These are phyloP conservation scores for Solanum peruvianum DNA, from an alignment of 257 asterid genomes.

Conservation along the genomic window DNA sequence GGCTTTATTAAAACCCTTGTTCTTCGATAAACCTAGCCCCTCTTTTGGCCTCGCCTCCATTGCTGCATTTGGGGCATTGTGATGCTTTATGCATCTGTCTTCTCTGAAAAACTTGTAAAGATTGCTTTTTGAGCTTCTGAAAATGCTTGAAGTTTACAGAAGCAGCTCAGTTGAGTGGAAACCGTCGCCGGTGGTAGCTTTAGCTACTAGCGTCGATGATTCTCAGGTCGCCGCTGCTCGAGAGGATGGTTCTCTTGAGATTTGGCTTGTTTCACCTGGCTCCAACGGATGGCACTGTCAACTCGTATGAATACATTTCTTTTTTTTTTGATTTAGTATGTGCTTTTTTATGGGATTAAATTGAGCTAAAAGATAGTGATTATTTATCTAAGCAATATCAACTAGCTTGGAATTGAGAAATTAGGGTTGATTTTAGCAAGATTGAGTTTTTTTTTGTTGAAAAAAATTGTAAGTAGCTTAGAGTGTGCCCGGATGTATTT, in stretches of 20 bases:
- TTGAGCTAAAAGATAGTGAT: neutral
- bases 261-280: constrained; percentile 98
- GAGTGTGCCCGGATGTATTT: neutral
- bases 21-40: neutral
- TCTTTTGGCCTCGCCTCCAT: neutral
- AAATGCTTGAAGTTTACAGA: constrained; percentile 38
- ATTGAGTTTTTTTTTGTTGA: too few relatives aligned
- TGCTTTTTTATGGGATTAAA: neutral
- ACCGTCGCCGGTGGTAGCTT: constrained; percentile 74
- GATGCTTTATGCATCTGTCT: neutral
- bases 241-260: constrained; percentile 76
- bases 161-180: constrained; percentile 71
- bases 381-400: neutral
- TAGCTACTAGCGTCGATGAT: constrained; percentile 87
- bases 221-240: constrained; percentile 96
- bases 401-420: neutral
- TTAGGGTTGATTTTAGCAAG: neutral
- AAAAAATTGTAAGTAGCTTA: neutral
- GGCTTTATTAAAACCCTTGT: neutral
- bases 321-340: neutral
- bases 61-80: neutral
- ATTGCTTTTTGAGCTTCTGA: neutral
- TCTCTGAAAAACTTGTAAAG: neutral
- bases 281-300: constrained; percentile 83
- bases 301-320: neutral